These are phyloP conservation scores for Haberlea rhodopensis DNA, from an alignment of 257 asterid genomes.

Conservation along the genomic window DNA sequence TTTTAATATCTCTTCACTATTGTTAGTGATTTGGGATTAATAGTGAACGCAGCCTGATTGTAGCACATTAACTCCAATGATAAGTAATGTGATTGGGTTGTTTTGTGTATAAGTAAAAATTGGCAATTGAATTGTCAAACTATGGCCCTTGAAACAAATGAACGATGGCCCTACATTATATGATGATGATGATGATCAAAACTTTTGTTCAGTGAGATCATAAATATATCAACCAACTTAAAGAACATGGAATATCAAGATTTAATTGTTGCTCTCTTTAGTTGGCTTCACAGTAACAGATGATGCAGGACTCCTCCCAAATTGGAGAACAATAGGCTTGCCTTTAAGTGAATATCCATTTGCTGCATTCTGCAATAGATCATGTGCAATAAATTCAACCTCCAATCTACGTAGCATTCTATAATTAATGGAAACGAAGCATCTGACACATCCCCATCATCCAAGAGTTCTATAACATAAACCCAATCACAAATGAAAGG, in stretches of 20 bases:
- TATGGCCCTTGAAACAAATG: too few species aligned
- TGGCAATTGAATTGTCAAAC: too few species aligned
- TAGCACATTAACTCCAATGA: too few species aligned
- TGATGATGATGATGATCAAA: too few species aligned
- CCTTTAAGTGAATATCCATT: constrained; percentile 82
- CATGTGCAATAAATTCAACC: background rate
- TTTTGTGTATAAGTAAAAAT: too few species aligned
- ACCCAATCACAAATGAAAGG: background rate
- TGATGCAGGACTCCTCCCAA: constrained; percentile 65
- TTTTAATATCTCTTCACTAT: too few species aligned
- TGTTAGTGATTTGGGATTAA: too few species aligned
- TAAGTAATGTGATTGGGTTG: too few species aligned
- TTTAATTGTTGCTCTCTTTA: constrained; percentile 13
- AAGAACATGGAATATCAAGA: background rate
- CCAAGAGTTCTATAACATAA: background rate
- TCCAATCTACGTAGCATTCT: background rate
- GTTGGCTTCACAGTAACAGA: constrained; percentile 41
- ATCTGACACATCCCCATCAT: background rate
- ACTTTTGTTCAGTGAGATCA: too few species aligned
- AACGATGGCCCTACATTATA: too few species aligned
- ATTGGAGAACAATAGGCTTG: constrained; percentile 87
- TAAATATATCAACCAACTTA: too few species aligned
- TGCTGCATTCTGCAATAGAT: constrained; percentile 61
- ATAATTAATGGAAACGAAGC: background rate
- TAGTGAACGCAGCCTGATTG: too few species aligned